Evolutionary conservation across 495 filamentous ascomycete species (phyloP), one percentile per base, ranked within the genome.

Genomic region (Neurospora sp.): DNA sequence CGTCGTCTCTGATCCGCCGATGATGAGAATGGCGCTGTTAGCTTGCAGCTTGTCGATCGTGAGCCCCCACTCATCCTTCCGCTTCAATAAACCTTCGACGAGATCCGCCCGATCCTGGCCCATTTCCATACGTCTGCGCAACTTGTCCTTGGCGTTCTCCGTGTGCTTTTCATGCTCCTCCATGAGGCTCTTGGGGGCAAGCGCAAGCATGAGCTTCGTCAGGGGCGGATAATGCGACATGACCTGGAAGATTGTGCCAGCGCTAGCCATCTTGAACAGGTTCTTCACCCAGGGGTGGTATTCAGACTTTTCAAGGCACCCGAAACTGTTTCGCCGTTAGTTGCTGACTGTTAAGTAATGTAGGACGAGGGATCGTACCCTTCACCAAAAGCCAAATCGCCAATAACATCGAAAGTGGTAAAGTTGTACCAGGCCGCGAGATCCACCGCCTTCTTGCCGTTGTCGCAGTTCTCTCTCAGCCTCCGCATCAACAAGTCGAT

Each of bases 1-100:
- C 2, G 89, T 89, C 3, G 90, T 91, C 73, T 92, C 90, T 0
- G 86, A 88, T 12, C 89, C 88, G 20, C 82, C 88, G n/a, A 87
- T 84, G 37, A 89, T 81, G 8, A 85, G 77, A 37, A 84, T 76
- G 46, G 78, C 78, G 16, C 80, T 83, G 73, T 86, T 88, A 8
- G 78, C 73, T 18, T 79, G 77, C 0, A 87, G 77, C 37, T 84
- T 77, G 20, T 82, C 81, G 16, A 85, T 74, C 16, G 75, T 80
- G 16, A 86, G 76, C 7, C 83, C 81, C 80, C 82, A 77, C 66
- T 86, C 85, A 16, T 87, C 83, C 49, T 82, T 82, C 72, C 81
- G 83, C 76, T 80, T 84, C 66, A 89, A 71, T 66, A 89, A 73
- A 1, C 86, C 86, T 71, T 87, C 84, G 38, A 87, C 83, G 12